Base-by-base conservation (phyloP, 805 yeast genomes). In the Wickerhamomyces alni region DNA sequence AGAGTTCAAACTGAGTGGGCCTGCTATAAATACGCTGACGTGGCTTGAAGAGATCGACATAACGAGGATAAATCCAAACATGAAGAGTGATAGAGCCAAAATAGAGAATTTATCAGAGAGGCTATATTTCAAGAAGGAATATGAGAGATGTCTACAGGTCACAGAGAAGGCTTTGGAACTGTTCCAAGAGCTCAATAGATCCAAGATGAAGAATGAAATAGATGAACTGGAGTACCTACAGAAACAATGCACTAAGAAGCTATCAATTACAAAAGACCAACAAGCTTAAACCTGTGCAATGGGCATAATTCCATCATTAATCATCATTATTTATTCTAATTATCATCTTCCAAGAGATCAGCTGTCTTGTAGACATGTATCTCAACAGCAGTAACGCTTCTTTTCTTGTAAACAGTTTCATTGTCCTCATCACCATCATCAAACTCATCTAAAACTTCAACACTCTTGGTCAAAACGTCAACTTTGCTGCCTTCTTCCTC, bases 381-480 rank as follows among this genome's bases (percentile, higher is more conserved):
- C 46, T 73, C 76, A 5, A 72, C 59, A 5, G 69, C 72, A 24
- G 73, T 64, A 0, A 70, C 57, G 1, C 48, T 50, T 21, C 80
- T 58, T 37, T 62, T 58, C 43, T 54, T 55, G 33, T 65, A 43
- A 0, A 43, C 41, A 1, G 64, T 56, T 16, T 59, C 66, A 17
- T 46, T 54, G 31, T 62, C 65, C 5, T 49, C 59, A 9, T 62
- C 62, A 7, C 51, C 57, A 16, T 54, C 53, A 11, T 51, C 62
- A 25, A 79, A 67, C 58, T 87, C 95, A 59, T 88, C 96, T 19
- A 85, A 54, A 0, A 87, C 88, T 19, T 74, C 73, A 0, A 82
- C 69, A 5, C 82, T 76, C 18, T 73, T 79, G 0, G 96, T 87
- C 22, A 61, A 56, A 1, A 84, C 51, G 11, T 82, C 87, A 8